Evolutionary conservation across 768 basidiomycete genomes (phyloP).

Genomic region (Plicaturopsis crispa): DNA sequence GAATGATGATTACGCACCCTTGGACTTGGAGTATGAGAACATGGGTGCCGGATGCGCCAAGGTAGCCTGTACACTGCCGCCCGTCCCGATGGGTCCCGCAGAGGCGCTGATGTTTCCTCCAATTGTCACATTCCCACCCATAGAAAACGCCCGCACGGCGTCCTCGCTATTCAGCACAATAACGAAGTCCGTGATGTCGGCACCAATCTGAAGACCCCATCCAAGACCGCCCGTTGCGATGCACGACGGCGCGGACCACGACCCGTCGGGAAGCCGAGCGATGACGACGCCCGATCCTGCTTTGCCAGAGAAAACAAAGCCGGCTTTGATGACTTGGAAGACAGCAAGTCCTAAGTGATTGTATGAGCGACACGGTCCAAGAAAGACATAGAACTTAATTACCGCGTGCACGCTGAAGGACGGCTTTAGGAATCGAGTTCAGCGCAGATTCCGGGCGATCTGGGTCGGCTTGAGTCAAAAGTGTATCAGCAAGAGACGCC

Average conservation of each 20-base stretch:
- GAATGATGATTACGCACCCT: constrained; percentile 46
- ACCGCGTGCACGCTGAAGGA: constrained; percentile 87
- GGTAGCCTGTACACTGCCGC: constrained; percentile 80
- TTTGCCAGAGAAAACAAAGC: constrained; percentile 93
- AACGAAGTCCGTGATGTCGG: constrained; percentile 93
- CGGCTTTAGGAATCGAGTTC: constrained; percentile 89
- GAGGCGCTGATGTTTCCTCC: constrained; percentile 82
- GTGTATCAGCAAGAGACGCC: constrained; percentile 3
- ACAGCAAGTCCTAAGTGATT: constrained; percentile 70
- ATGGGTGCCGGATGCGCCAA: constrained; percentile 92
- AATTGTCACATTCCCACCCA: constrained; percentile 94
- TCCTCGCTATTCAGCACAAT: constrained; percentile 96
- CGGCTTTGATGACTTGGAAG: constrained; percentile 90
- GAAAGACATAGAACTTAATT: constrained; percentile 9
- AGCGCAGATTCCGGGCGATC: constrained; percentile 82
- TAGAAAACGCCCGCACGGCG: constrained; percentile 89
- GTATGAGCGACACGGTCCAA: constrained; percentile 1
- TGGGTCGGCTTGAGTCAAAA: constrained; percentile 62
- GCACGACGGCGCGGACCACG: constrained; percentile 95
- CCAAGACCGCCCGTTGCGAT: constrained; percentile 94
- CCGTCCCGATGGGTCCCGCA: constrained; percentile 92
- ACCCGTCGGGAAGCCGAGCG: constrained; percentile 87
- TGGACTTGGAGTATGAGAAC: constrained; percentile 96
- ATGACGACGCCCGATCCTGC: constrained; percentile 92
- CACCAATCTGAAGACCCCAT: constrained; percentile 94